Evolutionary conservation across 2,329 filamentous ascomycete species (phyloP).

Genomic region (Sporothrix pseudoabietina): DNA sequence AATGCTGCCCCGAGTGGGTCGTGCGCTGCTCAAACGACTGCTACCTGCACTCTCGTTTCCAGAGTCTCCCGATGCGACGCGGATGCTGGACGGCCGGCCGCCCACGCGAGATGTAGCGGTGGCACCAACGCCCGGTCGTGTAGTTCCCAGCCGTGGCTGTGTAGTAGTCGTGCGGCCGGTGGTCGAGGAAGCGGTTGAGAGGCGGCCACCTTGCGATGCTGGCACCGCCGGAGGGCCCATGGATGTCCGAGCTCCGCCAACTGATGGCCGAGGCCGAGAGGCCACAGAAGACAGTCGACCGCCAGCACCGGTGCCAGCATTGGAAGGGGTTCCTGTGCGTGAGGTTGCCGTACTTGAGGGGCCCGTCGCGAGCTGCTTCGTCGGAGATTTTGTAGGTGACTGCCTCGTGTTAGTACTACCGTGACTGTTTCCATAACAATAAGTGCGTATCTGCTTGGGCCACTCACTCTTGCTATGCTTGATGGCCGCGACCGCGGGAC

Average conservation of each 20-base stretch:
- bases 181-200: slow-evolving; percentile 48
- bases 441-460: background rate
- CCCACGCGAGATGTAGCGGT: slow-evolving; percentile 38
- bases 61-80: slow-evolving; percentile 53
- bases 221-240: slow-evolving; percentile 67
- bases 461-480: slow-evolving; percentile 59
- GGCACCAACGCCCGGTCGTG: slow-evolving; percentile 35
- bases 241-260: slow-evolving; percentile 58
- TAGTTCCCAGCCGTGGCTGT: background rate
- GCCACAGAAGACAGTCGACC: slow-evolving; percentile 35
- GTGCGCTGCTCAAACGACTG: slow-evolving; percentile 38
- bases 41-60: slow-evolving; percentile 43
- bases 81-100: slow-evolving; percentile 45
- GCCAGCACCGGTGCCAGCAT: slow-evolving; percentile 48
- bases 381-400: slow-evolving; percentile 79
- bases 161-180: slow-evolving; percentile 38
- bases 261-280: slow-evolving; percentile 52
- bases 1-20: slow-evolving; percentile 43
- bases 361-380: slow-evolving; percentile 66
- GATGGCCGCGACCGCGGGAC: slow-evolving; percentile 60
- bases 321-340: slow-evolving; percentile 66
- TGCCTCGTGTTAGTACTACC: slow-evolving; percentile 41
- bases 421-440: background rate
- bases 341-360: slow-evolving; percentile 61
- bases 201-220: slow-evolving; percentile 47